These are phyloP conservation scores for Claviceps purpurea DNA, from an alignment of 2,329 filamentous ascomycete species.

Conservation along the genomic window DNA sequence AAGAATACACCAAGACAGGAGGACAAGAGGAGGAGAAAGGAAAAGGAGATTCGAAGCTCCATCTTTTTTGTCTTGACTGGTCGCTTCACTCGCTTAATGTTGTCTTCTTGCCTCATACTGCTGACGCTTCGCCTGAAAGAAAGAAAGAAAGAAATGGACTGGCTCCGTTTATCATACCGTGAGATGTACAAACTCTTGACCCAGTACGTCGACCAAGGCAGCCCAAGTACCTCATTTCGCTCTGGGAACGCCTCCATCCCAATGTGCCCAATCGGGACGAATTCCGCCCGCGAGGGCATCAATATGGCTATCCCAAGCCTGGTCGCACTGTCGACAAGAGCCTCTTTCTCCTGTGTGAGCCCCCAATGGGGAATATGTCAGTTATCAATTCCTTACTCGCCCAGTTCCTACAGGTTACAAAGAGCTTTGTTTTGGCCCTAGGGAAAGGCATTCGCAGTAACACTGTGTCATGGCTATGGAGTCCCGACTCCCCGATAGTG, in stretches of 20 bases:
- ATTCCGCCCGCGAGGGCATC: background rate
- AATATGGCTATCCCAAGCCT: background rate
- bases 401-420: no score
- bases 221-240: constrained; percentile 17
- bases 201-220: constrained; percentile 22
- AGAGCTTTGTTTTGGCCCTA: no score
- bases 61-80: no score
- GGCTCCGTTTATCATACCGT: constrained; percentile 9
- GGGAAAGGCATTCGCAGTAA: no score
- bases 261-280: constrained; percentile 28
- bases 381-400: no score
- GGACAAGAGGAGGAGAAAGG: background rate
- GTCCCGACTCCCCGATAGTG: no score
- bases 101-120: no score
- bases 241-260: constrained; percentile 21
- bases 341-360: background rate
- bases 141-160: no score
- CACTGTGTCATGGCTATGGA: no score
- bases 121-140: no score
- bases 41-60: background rate
- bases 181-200: constrained; percentile 28
- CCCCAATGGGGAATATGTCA: no score
- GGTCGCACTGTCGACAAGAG: background rate
- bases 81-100: no score
- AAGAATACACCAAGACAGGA: background rate